Percentiles rank a stretch among this genome's conserved stretches.
phyloP scores from a whole-genome alignment of 108 stramenopile species.

The Discostella stelligeroides region DNA sequence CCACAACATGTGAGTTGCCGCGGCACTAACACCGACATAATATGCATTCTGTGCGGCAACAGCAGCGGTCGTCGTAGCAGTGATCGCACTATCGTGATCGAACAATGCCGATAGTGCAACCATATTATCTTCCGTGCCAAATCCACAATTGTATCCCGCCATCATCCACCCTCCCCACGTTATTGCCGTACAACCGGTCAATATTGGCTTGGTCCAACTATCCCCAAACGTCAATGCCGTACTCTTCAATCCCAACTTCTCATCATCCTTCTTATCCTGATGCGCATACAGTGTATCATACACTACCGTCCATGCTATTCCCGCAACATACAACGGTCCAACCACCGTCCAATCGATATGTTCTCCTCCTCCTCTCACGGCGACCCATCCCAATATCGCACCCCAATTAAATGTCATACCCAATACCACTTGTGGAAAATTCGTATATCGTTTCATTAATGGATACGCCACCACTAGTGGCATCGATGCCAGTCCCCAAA shows the following conservation, averaged over 20 bases:
- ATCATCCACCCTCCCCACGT: conserved; percentile 61
- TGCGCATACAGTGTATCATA: conserved; percentile 99
- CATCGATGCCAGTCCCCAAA: conserved; percentile 85
- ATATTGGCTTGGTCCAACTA: conserved; percentile 68
- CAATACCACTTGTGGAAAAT: conserved; percentile 94
- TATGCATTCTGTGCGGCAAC: conserved; percentile 44
- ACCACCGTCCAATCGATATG: conserved; percentile 69
- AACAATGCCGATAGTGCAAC: background rate
- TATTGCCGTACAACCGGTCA: conserved; percentile 55
- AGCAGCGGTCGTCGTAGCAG: background rate
- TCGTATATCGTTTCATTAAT: conserved; percentile 92
- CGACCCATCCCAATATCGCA: conserved; percentile 92
- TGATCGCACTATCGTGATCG: no score
- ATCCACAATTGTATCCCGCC: conserved; percentile 59
- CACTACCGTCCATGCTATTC: conserved; percentile 95
- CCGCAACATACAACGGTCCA: conserved; percentile 85
- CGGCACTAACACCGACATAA: conserved; percentile 60
- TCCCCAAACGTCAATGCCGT: conserved; percentile 92
- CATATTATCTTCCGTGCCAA: conserved; percentile 14
- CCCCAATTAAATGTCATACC: conserved; percentile 99
- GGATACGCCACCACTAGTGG: conserved; percentile 94
- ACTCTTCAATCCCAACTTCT: conserved; percentile 84
- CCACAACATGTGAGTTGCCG: conserved; percentile 82
- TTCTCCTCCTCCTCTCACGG: conserved; percentile 54
- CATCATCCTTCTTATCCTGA: conserved; percentile 96